These are phyloP conservation scores for Penicillium sp. DNA, from an alignment of 2,329 filamentous ascomycete species.

Conservation along the genomic window DNA sequence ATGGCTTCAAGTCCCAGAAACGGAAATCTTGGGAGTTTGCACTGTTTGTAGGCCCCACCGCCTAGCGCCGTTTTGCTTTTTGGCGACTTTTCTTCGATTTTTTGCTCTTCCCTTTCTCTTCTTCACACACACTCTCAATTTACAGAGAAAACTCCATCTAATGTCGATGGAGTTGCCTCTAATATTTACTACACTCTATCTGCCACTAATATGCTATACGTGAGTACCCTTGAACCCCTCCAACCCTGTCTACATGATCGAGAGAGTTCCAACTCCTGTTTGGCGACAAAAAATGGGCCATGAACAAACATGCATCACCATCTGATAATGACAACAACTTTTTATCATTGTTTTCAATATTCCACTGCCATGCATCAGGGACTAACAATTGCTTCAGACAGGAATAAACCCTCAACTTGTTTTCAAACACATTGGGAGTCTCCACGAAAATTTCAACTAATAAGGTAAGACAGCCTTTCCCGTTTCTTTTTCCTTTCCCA, in stretches of 20 bases:
- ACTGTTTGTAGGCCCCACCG: slow-evolving; percentile 36
- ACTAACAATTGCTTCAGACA: slow-evolving; percentile 21
- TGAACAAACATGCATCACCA: slow-evolving; percentile 62
- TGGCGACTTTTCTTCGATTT: slow-evolving; percentile 19
- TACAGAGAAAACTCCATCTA: slow-evolving; percentile 14
- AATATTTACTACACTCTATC: background rate
- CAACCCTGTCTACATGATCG: slow-evolving; percentile 44
- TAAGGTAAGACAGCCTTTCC: slow-evolving; percentile 16
- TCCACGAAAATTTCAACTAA: background rate
- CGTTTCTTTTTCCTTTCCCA: background rate
- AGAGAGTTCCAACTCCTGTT: slow-evolving; percentile 52
- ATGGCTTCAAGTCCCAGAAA: slow-evolving; percentile 25
- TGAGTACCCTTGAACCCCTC: slow-evolving; percentile 22
- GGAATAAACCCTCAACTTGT: background rate
- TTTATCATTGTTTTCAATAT: slow-evolving; percentile 6
- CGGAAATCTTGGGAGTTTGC: slow-evolving; percentile 42
- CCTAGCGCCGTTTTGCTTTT: slow-evolving; percentile 18
- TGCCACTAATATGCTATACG: slow-evolving; percentile 23
- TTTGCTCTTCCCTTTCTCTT: slow-evolving; percentile 20
- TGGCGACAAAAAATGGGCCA: slow-evolving; percentile 56
- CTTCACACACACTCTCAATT: slow-evolving; percentile 20
- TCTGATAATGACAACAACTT: slow-evolving; percentile 43
- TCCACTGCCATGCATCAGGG: background rate
- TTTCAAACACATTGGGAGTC: slow-evolving; percentile 7
- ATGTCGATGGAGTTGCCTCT: slow-evolving; percentile 19